phyloP scores from a whole-genome alignment of 23 red algal genomes.

The Pyropia haitanensis region DNA sequence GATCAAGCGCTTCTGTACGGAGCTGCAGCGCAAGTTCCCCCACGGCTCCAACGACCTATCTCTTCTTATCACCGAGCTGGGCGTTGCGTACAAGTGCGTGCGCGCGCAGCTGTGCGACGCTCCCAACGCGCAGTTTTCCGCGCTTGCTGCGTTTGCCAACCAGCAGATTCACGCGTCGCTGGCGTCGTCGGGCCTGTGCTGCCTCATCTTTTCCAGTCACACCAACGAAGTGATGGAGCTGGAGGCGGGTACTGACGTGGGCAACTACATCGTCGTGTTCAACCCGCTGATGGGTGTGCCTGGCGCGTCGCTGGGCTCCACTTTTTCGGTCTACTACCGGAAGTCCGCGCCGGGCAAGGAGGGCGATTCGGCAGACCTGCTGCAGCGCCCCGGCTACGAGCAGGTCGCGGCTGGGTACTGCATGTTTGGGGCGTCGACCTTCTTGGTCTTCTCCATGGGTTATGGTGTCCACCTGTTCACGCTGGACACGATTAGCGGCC shows the following conservation, averaged over 20 bases:
- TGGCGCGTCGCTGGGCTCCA: conserved; percentile 73
- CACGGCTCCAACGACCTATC: conserved; percentile 87
- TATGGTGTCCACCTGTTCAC: conserved; percentile 88
- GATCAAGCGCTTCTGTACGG: conserved; percentile 93
- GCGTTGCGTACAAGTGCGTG: conserved; percentile 89
- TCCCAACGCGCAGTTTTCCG: conserved; percentile 59
- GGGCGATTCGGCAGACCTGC: conserved; percentile 82
- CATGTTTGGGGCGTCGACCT: conserved; percentile 74
- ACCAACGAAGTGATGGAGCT: conserved; percentile 66
- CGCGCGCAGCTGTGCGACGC: conserved; percentile 71
- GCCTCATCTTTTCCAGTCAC: conserved; percentile 80
- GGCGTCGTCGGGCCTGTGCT: conserved; percentile 91
- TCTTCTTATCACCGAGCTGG: conserved; percentile 83
- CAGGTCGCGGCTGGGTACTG: conserved; percentile 91
- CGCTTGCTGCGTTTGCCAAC: conserved; percentile 63
- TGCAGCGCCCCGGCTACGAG: conserved; percentile 86
- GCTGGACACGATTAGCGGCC: conserved; percentile 68
- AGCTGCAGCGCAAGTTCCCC: conserved; percentile 91
- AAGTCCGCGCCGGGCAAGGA: conserved; percentile 87
- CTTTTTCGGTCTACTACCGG: conserved; percentile 96
- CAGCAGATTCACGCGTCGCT: conserved; percentile 86
- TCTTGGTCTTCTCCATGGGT: conserved; percentile 70
- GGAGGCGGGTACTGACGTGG: conserved; percentile 58
- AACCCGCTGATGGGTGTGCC: conserved; percentile 79
- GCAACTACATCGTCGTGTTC: conserved; percentile 98